Evolutionary conservation across 225 moss, liverwort and hornwort genomes (phyloP).

Genomic region (Asterella californica): DNA sequence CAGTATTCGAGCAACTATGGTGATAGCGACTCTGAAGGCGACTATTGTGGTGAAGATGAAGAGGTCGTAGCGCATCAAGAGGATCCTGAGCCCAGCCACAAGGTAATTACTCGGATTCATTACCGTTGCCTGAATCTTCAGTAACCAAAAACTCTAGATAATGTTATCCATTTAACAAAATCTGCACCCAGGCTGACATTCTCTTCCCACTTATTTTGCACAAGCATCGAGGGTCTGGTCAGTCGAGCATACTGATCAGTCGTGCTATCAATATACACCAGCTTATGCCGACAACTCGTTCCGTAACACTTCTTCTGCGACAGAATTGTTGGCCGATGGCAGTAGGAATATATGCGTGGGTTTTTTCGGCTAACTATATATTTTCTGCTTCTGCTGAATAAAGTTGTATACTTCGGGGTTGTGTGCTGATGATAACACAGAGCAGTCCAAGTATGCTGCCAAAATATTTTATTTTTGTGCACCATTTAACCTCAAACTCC

Average conservation of each 20-base stretch:
- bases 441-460: too few species aligned
- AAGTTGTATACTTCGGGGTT: too few species aligned
- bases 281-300: neutral
- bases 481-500: too few species aligned
- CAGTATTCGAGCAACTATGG: conserved; percentile 56
- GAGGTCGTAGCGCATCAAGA: conserved; percentile 76
- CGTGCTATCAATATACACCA: neutral
- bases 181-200: neutral
- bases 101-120: conserved; percentile 38
- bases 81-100: conserved; percentile 68
- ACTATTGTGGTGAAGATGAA: conserved; percentile 79
- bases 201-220: neutral
- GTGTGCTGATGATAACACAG: too few species aligned
- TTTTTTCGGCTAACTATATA: too few species aligned
- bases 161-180: neutral
- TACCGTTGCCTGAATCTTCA: neutral
- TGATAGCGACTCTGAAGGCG: conserved; percentile 63
- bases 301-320: too few species aligned
- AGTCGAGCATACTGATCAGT: too few species aligned
- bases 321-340: too few species aligned
- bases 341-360: too few species aligned
- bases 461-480: too few species aligned
- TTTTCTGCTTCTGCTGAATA: too few species aligned
- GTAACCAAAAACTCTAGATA: too few species aligned
- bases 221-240: neutral